Conservation (phyloP, 2,329 filamentous ascomycete species). For the Claviceps humidiphila region DNA sequence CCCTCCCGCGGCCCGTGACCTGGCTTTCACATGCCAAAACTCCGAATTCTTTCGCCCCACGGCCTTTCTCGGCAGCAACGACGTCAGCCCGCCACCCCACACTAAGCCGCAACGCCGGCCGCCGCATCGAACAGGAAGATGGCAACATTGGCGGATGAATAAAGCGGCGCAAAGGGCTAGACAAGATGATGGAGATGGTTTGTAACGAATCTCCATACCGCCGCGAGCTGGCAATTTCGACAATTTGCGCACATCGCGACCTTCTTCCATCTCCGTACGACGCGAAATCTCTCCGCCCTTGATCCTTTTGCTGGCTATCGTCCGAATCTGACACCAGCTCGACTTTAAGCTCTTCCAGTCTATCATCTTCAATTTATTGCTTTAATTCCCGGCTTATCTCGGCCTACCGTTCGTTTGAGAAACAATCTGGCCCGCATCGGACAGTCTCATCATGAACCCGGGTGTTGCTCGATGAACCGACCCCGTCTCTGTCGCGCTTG, state of each 20-base stretch:
- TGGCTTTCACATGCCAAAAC: constrained; percentile 1
- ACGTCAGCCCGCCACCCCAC: background rate
- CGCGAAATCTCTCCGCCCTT: too few relatives aligned
- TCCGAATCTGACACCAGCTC: too few relatives aligned
- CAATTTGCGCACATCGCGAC: too few relatives aligned
- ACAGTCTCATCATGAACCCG: background rate
- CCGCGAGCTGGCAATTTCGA: too few relatives aligned
- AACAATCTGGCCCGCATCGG: background rate
- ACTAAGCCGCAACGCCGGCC: background rate
- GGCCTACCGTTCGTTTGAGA: background rate
- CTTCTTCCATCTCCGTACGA: too few relatives aligned
- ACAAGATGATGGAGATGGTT: too few relatives aligned
- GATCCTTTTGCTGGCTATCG: too few relatives aligned
- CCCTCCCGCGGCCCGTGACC: background rate
- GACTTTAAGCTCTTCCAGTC: too few relatives aligned
- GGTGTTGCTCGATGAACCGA: background rate
- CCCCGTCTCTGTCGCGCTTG: background rate
- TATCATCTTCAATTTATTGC: too few relatives aligned
- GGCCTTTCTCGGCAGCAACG: background rate
- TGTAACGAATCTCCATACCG: too few relatives aligned
- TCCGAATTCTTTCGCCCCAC: background rate
- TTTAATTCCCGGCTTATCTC: background rate
- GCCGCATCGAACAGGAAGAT: background rate
- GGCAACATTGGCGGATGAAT: too few relatives aligned
- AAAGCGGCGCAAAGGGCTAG: too few relatives aligned